Evolutionary conservation across 2,329 filamentous ascomycete genomes (phyloP).

Genomic region (Magnaporthiopsis incrustans): DNA sequence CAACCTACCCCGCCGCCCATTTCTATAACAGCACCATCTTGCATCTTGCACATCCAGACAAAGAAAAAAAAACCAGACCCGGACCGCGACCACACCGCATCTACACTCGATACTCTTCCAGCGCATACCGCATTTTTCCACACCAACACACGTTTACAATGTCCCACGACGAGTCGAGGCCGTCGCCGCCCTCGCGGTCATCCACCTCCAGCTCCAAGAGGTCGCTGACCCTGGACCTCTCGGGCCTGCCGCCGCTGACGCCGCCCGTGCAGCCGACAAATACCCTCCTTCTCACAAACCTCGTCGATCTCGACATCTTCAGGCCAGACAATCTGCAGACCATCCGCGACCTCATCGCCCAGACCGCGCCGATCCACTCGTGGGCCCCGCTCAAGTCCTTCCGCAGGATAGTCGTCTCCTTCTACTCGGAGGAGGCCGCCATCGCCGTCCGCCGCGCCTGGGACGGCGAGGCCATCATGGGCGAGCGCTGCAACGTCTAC

Average conservation of each 20-base stretch:
- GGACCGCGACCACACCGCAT: too few species aligned
- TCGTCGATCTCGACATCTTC: conserved; percentile 67
- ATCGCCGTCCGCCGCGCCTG: conserved; percentile 64
- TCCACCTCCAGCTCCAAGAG: conserved; percentile 39
- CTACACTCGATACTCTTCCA: too few species aligned
- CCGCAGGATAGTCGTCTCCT: conserved; percentile 72
- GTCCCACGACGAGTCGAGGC: conserved; percentile 13
- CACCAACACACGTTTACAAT: conserved; percentile 9
- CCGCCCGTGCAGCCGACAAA: conserved; percentile 72
- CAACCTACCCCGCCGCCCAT: too few species aligned
- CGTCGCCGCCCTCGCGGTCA: conserved; percentile 27
- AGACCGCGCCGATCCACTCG: conserved; percentile 64
- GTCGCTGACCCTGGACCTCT: conserved; percentile 64
- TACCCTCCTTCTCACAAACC: conserved; percentile 77
- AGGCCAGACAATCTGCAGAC: conserved; percentile 63
- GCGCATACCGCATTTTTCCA: background rate
- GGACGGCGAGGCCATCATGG: conserved; percentile 67
- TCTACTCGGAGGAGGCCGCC: conserved; percentile 62
- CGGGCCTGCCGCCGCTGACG: conserved; percentile 58
- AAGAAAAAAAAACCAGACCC: too few species aligned
- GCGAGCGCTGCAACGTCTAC: conserved; percentile 60
- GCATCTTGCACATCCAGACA: too few species aligned
- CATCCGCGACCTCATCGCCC: conserved; percentile 62
- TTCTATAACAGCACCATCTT: too few species aligned
- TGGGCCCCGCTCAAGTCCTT: conserved; percentile 79